Evolutionary conservation across 2,329 filamentous ascomycete species (phyloP).

Genomic region (Phaeophleospora eucalypticola): DNA sequence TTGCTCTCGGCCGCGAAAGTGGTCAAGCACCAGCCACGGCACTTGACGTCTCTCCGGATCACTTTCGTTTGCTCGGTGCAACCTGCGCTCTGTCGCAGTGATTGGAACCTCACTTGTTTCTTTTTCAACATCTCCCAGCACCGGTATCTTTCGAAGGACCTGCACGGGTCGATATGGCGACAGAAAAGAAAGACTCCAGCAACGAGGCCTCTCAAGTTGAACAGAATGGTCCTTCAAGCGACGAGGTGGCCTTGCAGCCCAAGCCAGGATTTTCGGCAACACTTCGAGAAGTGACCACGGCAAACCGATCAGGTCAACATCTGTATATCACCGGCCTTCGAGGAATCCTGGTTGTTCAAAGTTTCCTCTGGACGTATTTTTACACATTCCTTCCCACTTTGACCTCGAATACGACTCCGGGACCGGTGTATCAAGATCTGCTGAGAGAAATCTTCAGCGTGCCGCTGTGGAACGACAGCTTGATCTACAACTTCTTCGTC

Average conservation of each 20-base stretch:
- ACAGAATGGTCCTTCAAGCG: neutral
- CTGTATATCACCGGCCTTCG: constrained; percentile 42
- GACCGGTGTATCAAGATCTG: constrained; percentile 38
- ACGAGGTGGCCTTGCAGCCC: neutral
- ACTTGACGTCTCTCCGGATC: too few relatives aligned
- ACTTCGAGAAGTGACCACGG: neutral
- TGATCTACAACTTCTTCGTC: constrained; percentile 46
- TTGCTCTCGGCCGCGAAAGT: too few relatives aligned
- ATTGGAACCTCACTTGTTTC: too few relatives aligned
- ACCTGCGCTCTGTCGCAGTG: too few relatives aligned
- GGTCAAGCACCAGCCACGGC: too few relatives aligned
- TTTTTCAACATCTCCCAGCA: too few relatives aligned
- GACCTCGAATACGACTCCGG: constrained; percentile 36
- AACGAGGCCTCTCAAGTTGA: neutral
- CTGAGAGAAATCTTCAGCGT: constrained; percentile 45
- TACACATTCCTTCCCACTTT: constrained; percentile 42
- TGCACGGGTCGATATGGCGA: neutral
- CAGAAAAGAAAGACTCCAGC: neutral
- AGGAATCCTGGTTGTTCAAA: constrained; percentile 41
- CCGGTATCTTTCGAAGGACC: neutral
- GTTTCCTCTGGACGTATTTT: constrained; percentile 46
- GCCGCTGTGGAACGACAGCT: constrained; percentile 43
- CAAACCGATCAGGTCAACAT: constrained; percentile 12
- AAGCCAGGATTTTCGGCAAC: neutral
- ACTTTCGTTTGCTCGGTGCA: too few relatives aligned